phyloP scores from a whole-genome alignment of 192 early-diverging fungal genomes.

The Entomortierella lignicola region DNA sequence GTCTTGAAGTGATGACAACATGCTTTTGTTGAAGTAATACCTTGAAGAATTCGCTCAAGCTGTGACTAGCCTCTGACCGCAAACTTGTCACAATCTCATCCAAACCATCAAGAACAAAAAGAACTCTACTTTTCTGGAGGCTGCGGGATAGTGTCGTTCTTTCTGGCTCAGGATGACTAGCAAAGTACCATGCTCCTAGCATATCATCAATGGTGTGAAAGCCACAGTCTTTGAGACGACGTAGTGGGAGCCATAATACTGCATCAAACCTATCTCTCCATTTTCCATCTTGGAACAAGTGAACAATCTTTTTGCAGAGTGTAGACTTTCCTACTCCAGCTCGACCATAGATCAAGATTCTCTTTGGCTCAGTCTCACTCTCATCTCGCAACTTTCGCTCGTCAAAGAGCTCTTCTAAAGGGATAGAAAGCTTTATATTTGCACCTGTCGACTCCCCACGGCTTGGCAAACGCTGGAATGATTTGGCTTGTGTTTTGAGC shows the following conservation, averaged over 20 bases:
- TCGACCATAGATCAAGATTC: conserved; percentile 24
- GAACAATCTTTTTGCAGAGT: conserved; percentile 30
- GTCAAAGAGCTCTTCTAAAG: too few species aligned
- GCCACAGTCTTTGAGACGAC: conserved; percentile 1
- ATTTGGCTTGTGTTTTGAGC: too few species aligned
- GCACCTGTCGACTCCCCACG: too few species aligned
- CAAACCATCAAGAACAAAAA: conserved; percentile 29
- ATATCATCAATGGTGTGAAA: conserved; percentile 1
- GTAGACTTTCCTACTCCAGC: conserved; percentile 36
- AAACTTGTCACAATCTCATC: conserved; percentile 13
- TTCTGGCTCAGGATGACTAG: background rate
- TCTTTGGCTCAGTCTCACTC: conserved; percentile 1
- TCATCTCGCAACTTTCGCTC: background rate
- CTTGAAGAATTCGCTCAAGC: background rate
- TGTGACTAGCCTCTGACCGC: background rate
- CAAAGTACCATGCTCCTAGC: background rate
- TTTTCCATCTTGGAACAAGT: conserved; percentile 3
- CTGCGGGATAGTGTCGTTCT: background rate
- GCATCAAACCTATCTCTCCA: conserved; percentile 19
- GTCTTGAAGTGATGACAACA: conserved; percentile 16
- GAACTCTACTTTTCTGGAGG: background rate
- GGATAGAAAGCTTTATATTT: too few species aligned
- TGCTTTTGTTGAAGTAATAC: conserved; percentile 1
- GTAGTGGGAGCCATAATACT: conserved; percentile 27
- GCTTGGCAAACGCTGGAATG: too few species aligned